Percentiles rank a stretch among this genome's conserved stretches.
phyloP scores from a whole-genome alignment of 306 rosid genomes.

The Geum urbanum region DNA sequence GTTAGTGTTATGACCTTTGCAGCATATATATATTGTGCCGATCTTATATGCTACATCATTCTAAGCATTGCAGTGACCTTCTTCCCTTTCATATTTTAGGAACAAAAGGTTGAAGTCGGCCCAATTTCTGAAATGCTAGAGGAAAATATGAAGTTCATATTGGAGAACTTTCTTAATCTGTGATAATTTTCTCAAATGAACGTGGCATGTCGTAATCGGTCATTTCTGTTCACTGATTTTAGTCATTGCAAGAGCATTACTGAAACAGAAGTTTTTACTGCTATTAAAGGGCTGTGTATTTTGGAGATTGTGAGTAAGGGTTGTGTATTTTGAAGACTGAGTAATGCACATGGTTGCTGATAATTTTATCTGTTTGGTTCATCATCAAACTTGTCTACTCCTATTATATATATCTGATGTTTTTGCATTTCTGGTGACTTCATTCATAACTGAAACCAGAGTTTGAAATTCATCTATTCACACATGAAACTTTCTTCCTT shows the following conservation, averaged over 20 bases:
- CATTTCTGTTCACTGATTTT: background rate
- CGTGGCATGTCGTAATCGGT: background rate
- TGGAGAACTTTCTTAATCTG: conserved; percentile 34
- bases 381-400: background rate
- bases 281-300: background rate
- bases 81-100: conserved; percentile 23
- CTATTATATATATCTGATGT: background rate
- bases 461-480: background rate
- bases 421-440: background rate
- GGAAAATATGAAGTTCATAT: conserved; percentile 36
- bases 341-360: background rate
- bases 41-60: no score
- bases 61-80: background rate
- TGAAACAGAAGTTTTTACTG: no score
- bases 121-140: conserved; percentile 43
- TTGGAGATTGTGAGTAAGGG: background rate
- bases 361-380: background rate
- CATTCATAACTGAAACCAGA: background rate
- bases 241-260: background rate
- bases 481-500: no score
- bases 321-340: background rate
- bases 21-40: background rate
- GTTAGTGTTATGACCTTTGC: conserved; percentile 11
- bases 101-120: conserved; percentile 17
- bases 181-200: conserved; percentile 30